These are phyloP conservation scores for Wickerhamiella lipophila DNA, from an alignment of 805 yeast genomes.

Conservation along the genomic window DNA sequence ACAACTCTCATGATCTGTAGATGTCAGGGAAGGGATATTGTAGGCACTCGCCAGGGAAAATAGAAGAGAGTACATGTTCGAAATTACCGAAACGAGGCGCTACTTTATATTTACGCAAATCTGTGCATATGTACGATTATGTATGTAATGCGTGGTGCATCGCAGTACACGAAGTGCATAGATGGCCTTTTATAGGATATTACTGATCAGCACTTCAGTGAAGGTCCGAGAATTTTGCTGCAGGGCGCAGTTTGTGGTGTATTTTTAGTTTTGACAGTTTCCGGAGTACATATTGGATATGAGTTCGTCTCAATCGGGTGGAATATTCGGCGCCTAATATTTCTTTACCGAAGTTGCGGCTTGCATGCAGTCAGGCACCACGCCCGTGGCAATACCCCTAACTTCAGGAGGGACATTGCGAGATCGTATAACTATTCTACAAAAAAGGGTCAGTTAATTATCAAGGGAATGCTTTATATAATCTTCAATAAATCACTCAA, in stretches of 20 bases:
- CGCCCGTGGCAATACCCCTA: background rate
- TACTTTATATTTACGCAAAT: background rate
- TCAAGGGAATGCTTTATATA: too few relatives aligned
- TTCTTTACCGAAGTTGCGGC: background rate
- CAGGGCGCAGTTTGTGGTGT: too few relatives aligned
- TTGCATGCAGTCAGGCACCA: background rate
- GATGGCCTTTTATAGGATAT: background rate
- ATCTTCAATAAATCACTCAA: too few relatives aligned
- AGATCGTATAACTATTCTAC: too few relatives aligned
- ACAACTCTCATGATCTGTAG: conserved; percentile 23
- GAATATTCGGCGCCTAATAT: background rate
- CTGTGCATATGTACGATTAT: background rate
- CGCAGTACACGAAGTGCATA: background rate
- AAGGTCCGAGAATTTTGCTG: too few relatives aligned
- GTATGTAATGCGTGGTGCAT: conserved; percentile 1
- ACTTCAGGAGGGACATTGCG: too few relatives aligned
- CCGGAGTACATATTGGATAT: too few relatives aligned
- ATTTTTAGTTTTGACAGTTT: too few relatives aligned
- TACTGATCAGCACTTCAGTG: background rate
- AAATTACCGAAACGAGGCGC: background rate
- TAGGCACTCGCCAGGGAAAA: conserved; percentile 2
- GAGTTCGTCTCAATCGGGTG: too few relatives aligned
- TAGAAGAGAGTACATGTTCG: background rate
- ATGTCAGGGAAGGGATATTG: conserved; percentile 21
- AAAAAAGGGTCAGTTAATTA: too few relatives aligned